Evolutionary conservation across 108 stramenopile genomes (phyloP).

Genomic region (Nannochloropsis gaditana): DNA sequence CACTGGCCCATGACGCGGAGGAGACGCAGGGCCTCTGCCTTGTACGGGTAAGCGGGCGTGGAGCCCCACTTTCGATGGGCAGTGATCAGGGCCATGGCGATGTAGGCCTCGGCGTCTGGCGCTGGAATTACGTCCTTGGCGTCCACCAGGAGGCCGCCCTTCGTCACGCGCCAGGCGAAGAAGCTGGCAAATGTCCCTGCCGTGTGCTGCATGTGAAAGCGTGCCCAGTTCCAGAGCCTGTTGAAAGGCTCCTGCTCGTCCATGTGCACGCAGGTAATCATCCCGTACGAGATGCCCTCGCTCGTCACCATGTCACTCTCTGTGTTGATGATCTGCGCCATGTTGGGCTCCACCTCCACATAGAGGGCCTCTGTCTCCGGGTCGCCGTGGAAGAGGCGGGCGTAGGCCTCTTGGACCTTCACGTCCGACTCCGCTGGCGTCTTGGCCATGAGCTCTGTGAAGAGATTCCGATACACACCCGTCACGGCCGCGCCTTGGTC

Average conservation of each 20-base stretch:
- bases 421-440: neutral
- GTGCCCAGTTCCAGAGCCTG: neutral
- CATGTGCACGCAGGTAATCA: neutral
- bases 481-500: neutral
- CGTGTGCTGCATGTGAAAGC: constrained; percentile 15
- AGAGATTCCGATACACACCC: neutral
- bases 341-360: neutral
- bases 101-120: neutral
- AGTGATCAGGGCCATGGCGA: neutral
- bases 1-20: neutral
- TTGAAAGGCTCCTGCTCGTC: neutral
- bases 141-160: neutral
- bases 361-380: neutral
- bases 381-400: neutral
- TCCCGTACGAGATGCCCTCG: constrained; percentile 3
- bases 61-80: constrained; percentile 4
- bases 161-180: constrained; percentile 1
- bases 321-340: neutral
- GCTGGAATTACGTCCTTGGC: neutral
- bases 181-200: neutral
- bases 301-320: neutral
- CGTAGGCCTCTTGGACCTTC: neutral
- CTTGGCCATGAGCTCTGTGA: neutral
- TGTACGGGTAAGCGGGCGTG: neutral
- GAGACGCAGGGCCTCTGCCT: neutral